Evolutionary conservation across 805 yeast genomes (phyloP).

Genomic region (Sugiyamaella chiloensis): DNA sequence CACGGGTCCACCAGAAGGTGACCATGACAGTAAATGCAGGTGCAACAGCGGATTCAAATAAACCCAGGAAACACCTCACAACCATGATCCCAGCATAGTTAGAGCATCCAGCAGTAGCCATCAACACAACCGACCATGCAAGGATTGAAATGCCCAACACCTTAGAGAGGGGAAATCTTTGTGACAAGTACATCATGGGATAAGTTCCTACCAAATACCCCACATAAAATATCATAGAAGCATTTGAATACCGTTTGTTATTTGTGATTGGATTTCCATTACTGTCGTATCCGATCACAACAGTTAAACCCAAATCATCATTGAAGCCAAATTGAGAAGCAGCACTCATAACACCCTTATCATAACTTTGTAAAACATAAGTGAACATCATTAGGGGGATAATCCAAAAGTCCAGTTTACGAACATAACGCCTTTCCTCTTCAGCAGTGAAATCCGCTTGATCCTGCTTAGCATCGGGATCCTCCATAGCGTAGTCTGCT

Average conservation of each 20-base stretch:
- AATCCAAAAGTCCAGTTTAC: conserved; percentile 23
- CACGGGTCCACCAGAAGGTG: conserved; percentile 51
- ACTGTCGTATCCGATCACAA: conserved; percentile 33
- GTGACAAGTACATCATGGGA: conserved; percentile 42
- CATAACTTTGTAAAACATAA: conserved; percentile 30
- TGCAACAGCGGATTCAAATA: conserved; percentile 50
- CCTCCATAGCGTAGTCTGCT: background rate
- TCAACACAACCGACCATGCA: conserved; percentile 19
- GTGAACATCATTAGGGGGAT: conserved; percentile 17
- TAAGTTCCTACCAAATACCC: conserved; percentile 45
- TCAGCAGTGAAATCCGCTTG: background rate
- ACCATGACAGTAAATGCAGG: conserved; percentile 57
- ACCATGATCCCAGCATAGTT: conserved; percentile 46
- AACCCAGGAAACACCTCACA: conserved; percentile 49
- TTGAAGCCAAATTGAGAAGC: conserved; percentile 50
- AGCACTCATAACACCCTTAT: conserved; percentile 49
- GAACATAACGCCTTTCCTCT: conserved; percentile 6
- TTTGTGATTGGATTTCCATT: background rate
- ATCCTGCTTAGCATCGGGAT: background rate
- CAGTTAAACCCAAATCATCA: conserved; percentile 12
- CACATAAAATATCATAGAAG: conserved; percentile 42
- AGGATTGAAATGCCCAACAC: conserved; percentile 15
- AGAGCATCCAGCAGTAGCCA: conserved; percentile 33
- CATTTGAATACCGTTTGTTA: conserved; percentile 37
- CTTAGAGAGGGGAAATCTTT: conserved; percentile 19